phyloP scores from a whole-genome alignment of 2,329 filamentous ascomycete species.

The Ceratocystis smalleyi region DNA sequence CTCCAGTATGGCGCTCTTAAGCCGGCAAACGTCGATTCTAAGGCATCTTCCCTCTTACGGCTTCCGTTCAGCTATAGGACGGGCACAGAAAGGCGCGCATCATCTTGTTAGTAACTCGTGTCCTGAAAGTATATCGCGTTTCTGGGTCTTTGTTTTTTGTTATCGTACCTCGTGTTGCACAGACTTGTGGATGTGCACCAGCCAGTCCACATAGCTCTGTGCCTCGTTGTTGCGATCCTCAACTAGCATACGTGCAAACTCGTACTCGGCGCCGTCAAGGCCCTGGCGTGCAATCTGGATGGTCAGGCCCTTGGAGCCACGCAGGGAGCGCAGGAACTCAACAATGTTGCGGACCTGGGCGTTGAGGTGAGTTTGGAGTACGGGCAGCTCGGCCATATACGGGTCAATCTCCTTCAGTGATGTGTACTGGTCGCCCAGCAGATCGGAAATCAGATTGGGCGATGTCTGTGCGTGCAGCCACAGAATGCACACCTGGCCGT shows the following conservation, averaged over 20 bases:
- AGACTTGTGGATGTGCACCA: constrained; percentile 84
- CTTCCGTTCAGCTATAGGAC: constrained; percentile 46
- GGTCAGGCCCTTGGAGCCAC: constrained; percentile 75
- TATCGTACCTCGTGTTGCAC: constrained; percentile 66
- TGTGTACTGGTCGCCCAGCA: constrained; percentile 63
- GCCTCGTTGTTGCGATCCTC: constrained; percentile 97
- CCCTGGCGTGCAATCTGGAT: constrained; percentile 86
- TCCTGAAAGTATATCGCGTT: too few relatives aligned
- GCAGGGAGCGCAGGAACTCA: constrained; percentile 64
- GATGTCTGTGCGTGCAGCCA: constrained; percentile 91
- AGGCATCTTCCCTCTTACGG: constrained; percentile 50
- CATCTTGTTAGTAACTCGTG: not conserved
- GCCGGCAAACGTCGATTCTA: constrained; percentile 41
- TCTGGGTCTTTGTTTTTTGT: too few relatives aligned
- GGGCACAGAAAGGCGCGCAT: not conserved
- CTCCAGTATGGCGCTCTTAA: constrained; percentile 44
- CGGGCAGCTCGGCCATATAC: constrained; percentile 62
- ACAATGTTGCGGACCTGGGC: constrained; percentile 89
- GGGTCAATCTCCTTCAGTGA: constrained; percentile 61
- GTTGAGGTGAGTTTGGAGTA: constrained; percentile 82
- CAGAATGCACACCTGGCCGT: constrained; percentile 77
- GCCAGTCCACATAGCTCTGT: constrained; percentile 95
- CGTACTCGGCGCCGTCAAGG: constrained; percentile 86
- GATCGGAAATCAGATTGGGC: constrained; percentile 74
- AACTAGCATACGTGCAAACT: constrained; percentile 79